phyloP scores from a whole-genome alignment of 108 stramenopile genomes.

The Conticribra weissflogii region DNA sequence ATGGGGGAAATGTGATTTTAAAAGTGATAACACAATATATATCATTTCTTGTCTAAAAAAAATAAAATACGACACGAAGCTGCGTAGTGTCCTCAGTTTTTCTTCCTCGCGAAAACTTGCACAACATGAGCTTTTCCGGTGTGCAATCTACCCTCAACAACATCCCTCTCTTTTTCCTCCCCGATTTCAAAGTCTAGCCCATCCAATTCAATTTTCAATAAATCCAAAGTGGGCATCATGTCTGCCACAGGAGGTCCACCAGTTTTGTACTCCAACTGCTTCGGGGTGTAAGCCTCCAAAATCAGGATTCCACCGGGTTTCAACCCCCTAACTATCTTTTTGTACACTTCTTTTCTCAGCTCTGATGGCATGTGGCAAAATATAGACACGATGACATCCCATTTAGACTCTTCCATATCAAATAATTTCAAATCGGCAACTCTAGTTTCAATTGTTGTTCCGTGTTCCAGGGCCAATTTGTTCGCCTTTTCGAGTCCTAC shows the following conservation, averaged over 20 bases:
- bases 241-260: constrained; percentile 53
- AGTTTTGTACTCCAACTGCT: constrained; percentile 59
- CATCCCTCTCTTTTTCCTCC: constrained; percentile 52
- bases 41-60: too few species aligned
- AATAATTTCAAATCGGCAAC: constrained; percentile 50
- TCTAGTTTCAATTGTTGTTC: constrained; percentile 32
- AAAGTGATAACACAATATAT: too few species aligned
- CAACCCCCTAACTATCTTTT: constrained; percentile 35
- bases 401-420: constrained; percentile 48
- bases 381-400: constrained; percentile 62
- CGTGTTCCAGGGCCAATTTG: constrained; percentile 32
- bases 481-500: constrained; percentile 55
- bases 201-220: constrained; percentile 34
- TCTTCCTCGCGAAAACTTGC: constrained; percentile 48
- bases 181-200: constrained; percentile 42
- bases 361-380: constrained; percentile 57
- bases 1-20: too few species aligned
- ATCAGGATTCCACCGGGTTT: constrained; percentile 50
- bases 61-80: too few species aligned
- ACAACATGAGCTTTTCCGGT: constrained; percentile 55
- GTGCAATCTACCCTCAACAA: constrained; percentile 55
- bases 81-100: too few species aligned
- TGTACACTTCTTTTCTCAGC: constrained; percentile 39
- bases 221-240: constrained; percentile 30
- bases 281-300: constrained; percentile 57